These are phyloP conservation scores for Trapa incisa DNA, from an alignment of 345 rosid genomes.

Conservation along the genomic window DNA sequence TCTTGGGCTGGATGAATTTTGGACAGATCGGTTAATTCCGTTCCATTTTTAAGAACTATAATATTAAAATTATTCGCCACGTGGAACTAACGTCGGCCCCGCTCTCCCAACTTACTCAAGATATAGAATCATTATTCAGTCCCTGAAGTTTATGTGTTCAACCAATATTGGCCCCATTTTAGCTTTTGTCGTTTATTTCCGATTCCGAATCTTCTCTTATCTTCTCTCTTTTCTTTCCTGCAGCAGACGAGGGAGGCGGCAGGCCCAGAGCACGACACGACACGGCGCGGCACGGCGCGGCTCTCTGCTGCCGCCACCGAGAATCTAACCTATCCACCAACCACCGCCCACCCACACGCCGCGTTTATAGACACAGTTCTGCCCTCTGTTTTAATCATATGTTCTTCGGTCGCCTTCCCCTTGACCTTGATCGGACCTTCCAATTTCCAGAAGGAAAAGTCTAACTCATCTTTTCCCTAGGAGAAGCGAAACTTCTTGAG, in stretches of 20 bases:
- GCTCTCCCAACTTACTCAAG: neutral
- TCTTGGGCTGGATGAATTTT: too few species aligned
- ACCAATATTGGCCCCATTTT: neutral
- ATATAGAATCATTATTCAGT: neutral
- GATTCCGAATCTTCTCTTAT: neutral
- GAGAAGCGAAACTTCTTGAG: conserved; percentile 7
- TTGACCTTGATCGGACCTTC: neutral
- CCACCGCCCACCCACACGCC: neutral
- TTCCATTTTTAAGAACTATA: too few species aligned
- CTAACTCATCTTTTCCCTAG: conserved; percentile 5
- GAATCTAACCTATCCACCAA: neutral
- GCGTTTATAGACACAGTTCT: neutral
- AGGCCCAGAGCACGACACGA: neutral
- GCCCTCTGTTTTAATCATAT: neutral
- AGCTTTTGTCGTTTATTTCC: neutral
- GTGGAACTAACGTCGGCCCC: neutral
- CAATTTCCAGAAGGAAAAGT: neutral
- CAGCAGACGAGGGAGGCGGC: neutral
- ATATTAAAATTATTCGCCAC: neutral
- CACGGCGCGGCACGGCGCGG: neutral
- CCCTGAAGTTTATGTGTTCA: neutral
- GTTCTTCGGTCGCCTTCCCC: neutral
- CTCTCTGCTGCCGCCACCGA: neutral
- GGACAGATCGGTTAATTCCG: too few species aligned
- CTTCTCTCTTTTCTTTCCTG: neutral